Conservation (phyloP, 805 yeast genomes). For the Scheffersomyces amazonensis region DNA sequence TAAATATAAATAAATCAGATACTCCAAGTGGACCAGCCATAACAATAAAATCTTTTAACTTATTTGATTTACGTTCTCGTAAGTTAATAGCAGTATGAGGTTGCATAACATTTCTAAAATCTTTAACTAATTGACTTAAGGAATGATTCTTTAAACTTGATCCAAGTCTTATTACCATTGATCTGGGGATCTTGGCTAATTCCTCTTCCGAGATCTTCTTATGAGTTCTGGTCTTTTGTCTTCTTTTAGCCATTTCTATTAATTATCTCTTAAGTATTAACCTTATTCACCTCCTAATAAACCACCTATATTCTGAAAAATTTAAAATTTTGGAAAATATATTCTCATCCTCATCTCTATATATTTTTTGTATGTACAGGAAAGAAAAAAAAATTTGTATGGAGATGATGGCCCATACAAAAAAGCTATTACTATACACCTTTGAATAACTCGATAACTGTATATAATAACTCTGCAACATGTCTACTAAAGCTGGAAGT, state of each 20-base stretch:
- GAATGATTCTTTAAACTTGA: slow-evolving; percentile 74
- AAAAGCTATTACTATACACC: not conserved
- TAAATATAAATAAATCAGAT: slow-evolving; percentile 81
- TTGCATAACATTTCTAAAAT: slow-evolving; percentile 87
- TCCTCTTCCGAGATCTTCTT: slow-evolving; percentile 63
- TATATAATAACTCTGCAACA: not conserved
- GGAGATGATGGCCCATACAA: not conserved
- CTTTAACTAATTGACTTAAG: slow-evolving; percentile 78
- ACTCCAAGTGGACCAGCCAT: slow-evolving; percentile 98
- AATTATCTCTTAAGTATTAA: too few relatives aligned
- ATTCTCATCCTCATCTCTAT: not conserved
- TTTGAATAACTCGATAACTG: not conserved
- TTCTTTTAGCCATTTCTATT: slow-evolving; percentile 39
- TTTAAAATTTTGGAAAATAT: not conserved
- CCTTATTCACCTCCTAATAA: not conserved
- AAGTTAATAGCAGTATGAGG: slow-evolving; percentile 94
- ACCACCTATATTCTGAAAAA: not conserved
- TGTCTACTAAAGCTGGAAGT: not conserved
- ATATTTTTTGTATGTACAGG: not conserved
- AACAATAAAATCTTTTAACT: slow-evolving; percentile 89
- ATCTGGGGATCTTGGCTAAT: slow-evolving; percentile 72
- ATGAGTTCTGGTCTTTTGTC: slow-evolving; percentile 84
- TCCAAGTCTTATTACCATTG: slow-evolving; percentile 93
- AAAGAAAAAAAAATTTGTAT: not conserved
- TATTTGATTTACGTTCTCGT: slow-evolving; percentile 82